A percentile compares a stretch with the other conserved stretches of the same genome.
These are phyloP conservation scores for Lantana camara DNA, from an alignment of 257 asterid species.

Conservation along the genomic window DNA sequence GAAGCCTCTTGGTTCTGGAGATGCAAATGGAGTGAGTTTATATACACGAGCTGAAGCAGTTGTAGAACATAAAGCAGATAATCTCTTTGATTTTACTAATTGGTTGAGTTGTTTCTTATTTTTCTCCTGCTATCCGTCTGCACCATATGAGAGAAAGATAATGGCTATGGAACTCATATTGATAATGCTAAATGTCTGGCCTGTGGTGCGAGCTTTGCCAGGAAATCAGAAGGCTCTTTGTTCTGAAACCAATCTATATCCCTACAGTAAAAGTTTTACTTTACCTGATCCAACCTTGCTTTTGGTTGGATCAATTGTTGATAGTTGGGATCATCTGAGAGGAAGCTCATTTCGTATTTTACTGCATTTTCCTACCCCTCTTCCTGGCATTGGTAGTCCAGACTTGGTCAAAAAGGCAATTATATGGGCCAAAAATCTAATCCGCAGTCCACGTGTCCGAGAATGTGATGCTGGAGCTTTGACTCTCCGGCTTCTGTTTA, in stretches of 20 bases:
- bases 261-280: conserved; percentile 67
- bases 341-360: conserved; percentile 76
- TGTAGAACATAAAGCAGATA: conserved; percentile 56
- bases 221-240: conserved; percentile 43
- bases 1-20: conserved; percentile 56
- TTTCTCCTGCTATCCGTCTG: conserved; percentile 95
- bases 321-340: conserved; percentile 95
- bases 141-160: conserved; percentile 95
- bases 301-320: conserved; percentile 89
- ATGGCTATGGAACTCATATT: conserved; percentile 90
- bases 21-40: conserved; percentile 35
- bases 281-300: conserved; percentile 76
- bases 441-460: conserved; percentile 95
- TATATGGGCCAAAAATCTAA: conserved; percentile 84
- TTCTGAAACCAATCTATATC: conserved; percentile 51
- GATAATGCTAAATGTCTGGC: conserved; percentile 82
- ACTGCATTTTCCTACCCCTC: conserved; percentile 85
- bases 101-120: conserved; percentile 91
- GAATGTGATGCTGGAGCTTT: conserved; percentile 99
- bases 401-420: conserved; percentile 60
- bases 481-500: conserved; percentile 77
- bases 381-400: conserved; percentile 73
- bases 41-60: conserved; percentile 37
- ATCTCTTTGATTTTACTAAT: conserved; percentile 66
- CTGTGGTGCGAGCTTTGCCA: conserved; percentile 44